These are phyloP conservation scores for Nidula niveotomentosa DNA, from an alignment of 1,284 basidiomycete genomes.

Conservation along the genomic window DNA sequence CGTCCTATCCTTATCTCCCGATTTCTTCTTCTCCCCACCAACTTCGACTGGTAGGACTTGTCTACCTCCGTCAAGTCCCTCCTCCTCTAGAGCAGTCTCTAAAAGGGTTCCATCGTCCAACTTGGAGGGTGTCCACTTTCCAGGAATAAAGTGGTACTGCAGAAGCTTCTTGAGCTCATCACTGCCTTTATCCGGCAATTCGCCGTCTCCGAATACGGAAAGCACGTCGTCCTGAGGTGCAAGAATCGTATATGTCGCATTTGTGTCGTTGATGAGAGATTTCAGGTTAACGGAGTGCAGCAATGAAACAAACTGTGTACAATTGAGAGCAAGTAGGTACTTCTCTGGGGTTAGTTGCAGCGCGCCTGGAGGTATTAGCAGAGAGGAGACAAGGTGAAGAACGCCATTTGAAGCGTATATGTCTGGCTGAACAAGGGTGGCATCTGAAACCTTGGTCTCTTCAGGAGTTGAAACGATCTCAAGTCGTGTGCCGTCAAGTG, in stretches of 20 bases:
- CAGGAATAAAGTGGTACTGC: slow-evolving; percentile 88
- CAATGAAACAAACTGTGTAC: slow-evolving; percentile 87
- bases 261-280: slow-evolving; percentile 76
- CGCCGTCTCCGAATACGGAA: slow-evolving; percentile 46
- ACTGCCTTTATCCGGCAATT: slow-evolving; percentile 64
- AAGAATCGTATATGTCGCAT: slow-evolving; percentile 77
- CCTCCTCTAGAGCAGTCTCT: slow-evolving; percentile 74
- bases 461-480: slow-evolving; percentile 53
- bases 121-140: slow-evolving; percentile 68
- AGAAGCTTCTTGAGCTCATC: slow-evolving; percentile 67
- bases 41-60: slow-evolving; percentile 81
- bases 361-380: slow-evolving; percentile 78
- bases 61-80: slow-evolving; percentile 60
- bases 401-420: slow-evolving; percentile 96
- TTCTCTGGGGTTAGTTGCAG: slow-evolving; percentile 92
- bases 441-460: slow-evolving; percentile 63
- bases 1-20: slow-evolving; percentile 47
- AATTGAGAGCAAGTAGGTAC: slow-evolving; percentile 86
- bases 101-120: slow-evolving; percentile 76
- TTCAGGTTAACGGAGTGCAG: slow-evolving; percentile 82
- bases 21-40: slow-evolving; percentile 41
- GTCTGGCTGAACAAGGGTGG: slow-evolving; percentile 69
- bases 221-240: slow-evolving; percentile 91
- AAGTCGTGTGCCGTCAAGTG: slow-evolving; percentile 69
- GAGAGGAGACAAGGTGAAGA: slow-evolving; percentile 82